A percentile compares a stretch with the other conserved stretches of the same genome.
Conservation (phyloP, 495 filamentous ascomycete species). For the Lindgomyces ingoldianus region DNA sequence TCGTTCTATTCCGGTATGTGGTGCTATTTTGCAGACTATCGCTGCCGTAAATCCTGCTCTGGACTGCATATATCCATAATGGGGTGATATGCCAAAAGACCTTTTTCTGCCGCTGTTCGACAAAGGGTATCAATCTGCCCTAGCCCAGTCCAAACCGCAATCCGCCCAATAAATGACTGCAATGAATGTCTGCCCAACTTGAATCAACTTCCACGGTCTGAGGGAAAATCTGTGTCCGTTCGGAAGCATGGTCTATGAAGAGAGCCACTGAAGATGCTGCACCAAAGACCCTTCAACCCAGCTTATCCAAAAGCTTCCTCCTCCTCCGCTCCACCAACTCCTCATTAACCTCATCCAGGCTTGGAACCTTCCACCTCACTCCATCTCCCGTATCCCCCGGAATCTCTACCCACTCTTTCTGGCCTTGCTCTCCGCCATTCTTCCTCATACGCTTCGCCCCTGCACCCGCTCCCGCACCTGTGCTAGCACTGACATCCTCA, state of each 20-base stretch:
- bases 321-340: conserved; percentile 87
- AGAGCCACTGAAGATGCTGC: too few relatives aligned
- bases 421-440: conserved; percentile 50
- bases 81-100: conserved; percentile 1
- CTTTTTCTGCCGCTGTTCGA: neutral
- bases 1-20: too few relatives aligned
- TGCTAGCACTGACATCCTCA: neutral
- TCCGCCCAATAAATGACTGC: neutral
- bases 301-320: conserved; percentile 75
- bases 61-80: too few relatives aligned
- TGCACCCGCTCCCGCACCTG: neutral
- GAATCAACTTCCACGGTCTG: neutral
- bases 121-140: conserved; percentile 28
- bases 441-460: conserved; percentile 44
- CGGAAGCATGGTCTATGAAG: too few relatives aligned
- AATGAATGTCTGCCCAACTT: neutral
- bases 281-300: conserved; percentile 45
- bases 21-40: too few relatives aligned
- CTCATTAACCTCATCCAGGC: conserved; percentile 84
- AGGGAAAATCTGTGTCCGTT: too few relatives aligned
- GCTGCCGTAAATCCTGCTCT: too few relatives aligned
- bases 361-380: conserved; percentile 79
- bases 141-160: neutral
- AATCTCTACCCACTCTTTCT: conserved; percentile 72
- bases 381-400: conserved; percentile 87